Conservation (phyloP, 306 rosid genomes). For the Abrus precatorius region DNA sequence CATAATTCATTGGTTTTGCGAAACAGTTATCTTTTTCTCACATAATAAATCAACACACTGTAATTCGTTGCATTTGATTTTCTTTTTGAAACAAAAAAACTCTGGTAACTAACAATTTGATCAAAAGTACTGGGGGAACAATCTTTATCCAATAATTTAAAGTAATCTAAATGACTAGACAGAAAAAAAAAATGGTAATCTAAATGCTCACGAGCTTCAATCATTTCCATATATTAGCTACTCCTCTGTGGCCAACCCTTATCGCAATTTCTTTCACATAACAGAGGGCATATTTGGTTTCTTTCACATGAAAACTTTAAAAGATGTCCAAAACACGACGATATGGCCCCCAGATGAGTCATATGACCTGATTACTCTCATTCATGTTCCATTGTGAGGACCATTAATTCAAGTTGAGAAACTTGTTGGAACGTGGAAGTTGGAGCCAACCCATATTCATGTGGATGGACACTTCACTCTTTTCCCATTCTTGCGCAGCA, state of each 20-base stretch:
- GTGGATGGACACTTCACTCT: background rate
- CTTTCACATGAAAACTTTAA: conserved; percentile 22
- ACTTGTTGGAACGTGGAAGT: conserved; percentile 6
- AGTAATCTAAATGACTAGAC: background rate
- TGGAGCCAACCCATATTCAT: background rate
- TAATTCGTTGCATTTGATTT: background rate
- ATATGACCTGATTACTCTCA: background rate
- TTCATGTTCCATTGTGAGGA: background rate
- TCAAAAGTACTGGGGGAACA: background rate
- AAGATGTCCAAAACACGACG: conserved; percentile 12
- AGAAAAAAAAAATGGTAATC: background rate
- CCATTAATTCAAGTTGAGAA: background rate
- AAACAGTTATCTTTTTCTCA: background rate
- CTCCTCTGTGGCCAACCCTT: background rate
- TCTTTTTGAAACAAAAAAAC: background rate
- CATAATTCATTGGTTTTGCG: background rate
- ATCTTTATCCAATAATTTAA: background rate
- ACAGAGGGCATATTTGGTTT: background rate
- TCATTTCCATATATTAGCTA: background rate
- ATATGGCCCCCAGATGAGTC: background rate
- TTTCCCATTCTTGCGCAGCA: background rate
- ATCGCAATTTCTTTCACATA: background rate
- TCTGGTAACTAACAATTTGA: background rate
- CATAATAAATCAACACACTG: background rate
- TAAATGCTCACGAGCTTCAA: background rate